Evolutionary conservation across 2,329 filamentous ascomycete species (phyloP), one percentile per base, ranked within the genome.

Genomic region (Aspergillus piperis): DNA sequence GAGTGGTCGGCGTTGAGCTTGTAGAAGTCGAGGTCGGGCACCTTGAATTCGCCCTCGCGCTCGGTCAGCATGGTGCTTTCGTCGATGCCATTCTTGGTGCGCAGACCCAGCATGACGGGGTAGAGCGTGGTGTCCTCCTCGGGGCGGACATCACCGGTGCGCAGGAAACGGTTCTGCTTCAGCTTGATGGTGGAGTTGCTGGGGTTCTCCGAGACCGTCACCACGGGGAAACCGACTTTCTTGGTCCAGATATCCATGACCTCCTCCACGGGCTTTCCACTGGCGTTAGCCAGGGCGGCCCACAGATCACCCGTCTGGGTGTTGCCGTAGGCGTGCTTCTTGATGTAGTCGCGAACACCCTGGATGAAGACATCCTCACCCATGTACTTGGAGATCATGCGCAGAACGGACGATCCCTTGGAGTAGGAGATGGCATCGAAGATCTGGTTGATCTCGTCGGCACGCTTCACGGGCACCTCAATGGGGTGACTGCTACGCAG

Each of bases 201-300:
- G 58, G 88, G 82, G 61, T 90, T 86, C 75, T 94, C 91, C 0
- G 90, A 91, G 27, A 98, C 92, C 7, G 89, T 90, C 49, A 98
- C 85, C 41, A 98, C 93, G 0, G 94, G 94, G 79, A 90, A 97
- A 55, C 94, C 94, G 59, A 98, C 90, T 70, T 96, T 90, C 84
- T 96, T 97, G 54, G 94, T 98, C 94, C 94, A 98, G 66, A 94
- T 91, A 57, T 92, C 89, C 88, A 97, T 97, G 59, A 97, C 90
- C 63, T 91, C 86, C 70, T 92, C 88, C 15, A 98, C 89, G 54
- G 93, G 89, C 80, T 97, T 96, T 62, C 93, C 93, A 72, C 92
- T 96, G 17, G 92, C 94, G 64, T 93, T 88, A 62, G 88, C 90
- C 44, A 98, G 83, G 32, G 93, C 90, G 60, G 89, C 87, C 94